Percentiles rank a stretch among this genome's conserved stretches.
These are phyloP conservation scores for Fragaria vesca DNA, from an alignment of 306 rosid species.

Conservation along the genomic window DNA sequence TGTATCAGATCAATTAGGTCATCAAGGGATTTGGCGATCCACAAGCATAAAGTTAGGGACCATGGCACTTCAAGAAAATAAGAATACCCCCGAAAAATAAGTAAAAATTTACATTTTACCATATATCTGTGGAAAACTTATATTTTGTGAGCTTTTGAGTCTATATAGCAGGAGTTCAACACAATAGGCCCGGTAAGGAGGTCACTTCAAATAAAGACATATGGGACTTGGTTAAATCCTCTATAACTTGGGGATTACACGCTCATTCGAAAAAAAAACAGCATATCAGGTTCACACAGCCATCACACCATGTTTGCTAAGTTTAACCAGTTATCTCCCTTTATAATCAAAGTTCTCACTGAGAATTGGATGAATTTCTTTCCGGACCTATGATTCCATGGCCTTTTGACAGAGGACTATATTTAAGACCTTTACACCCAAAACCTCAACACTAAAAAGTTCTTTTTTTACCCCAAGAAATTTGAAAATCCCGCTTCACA, in stretches of 20 bases:
- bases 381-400: not conserved
- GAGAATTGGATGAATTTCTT: not conserved
- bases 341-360: not conserved
- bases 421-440: not conserved
- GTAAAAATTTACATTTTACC: not conserved
- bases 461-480: not conserved
- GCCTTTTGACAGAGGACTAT: not conserved
- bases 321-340: not conserved
- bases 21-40: not conserved
- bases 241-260: not conserved
- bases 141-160: not conserved
- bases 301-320: not conserved
- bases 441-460: not conserved
- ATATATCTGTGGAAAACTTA: not conserved
- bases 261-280: not conserved
- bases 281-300: not conserved
- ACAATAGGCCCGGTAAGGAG: not conserved
- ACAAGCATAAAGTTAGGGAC: not conserved
- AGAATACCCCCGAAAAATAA: not conserved
- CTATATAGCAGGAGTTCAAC: not conserved
- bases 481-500: too few relatives aligned
- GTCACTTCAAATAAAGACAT: not conserved
- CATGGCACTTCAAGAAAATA: not conserved
- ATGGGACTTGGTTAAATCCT: not conserved
- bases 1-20: slow-evolving; percentile 5